phyloP scores from a whole-genome alignment of 2,329 filamentous ascomycete species.

The Dryadomyces quercivorus region DNA sequence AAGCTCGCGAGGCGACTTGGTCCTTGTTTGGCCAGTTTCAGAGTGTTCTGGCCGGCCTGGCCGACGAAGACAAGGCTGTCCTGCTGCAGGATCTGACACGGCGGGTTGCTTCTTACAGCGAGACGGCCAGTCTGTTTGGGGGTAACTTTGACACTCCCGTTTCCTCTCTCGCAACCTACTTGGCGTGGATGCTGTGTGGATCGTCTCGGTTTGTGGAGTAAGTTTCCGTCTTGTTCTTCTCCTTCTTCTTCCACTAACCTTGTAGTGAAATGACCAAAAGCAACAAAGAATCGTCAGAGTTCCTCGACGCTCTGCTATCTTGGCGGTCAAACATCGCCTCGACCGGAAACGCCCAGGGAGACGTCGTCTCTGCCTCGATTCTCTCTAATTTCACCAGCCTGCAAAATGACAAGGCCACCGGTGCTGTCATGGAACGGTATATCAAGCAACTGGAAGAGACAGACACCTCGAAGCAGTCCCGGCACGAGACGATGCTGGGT shows the following conservation, averaged over 20 bases:
- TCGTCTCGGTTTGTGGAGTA: slow-evolving; percentile 10
- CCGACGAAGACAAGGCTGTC: not conserved
- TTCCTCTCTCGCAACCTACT: slow-evolving; percentile 1
- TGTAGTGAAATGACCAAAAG: slow-evolving; percentile 7
- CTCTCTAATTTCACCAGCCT: not conserved
- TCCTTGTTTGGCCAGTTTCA: slow-evolving; percentile 16
- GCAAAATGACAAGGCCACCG: slow-evolving; percentile 4
- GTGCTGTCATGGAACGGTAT: not conserved
- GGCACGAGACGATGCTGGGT: not conserved
- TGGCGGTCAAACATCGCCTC: slow-evolving; percentile 4
- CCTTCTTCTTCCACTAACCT: not conserved
- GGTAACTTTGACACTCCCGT: not conserved
- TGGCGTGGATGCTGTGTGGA: slow-evolving; percentile 11
- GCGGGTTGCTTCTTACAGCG: not conserved
- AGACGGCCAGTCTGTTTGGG: not conserved
- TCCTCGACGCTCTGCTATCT: slow-evolving; percentile 5
- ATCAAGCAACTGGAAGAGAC: slow-evolving; percentile 6
- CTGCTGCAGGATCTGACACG: not conserved
- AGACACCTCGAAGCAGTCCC: not conserved
- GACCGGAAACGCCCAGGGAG: not conserved
- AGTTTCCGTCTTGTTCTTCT: not conserved
- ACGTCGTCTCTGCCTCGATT: not conserved
- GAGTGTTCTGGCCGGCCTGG: slow-evolving; percentile 6
- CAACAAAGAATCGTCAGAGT: not conserved
- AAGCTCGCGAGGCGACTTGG: slow-evolving; percentile 15